phyloP scores from a whole-genome alignment of 2,329 filamentous ascomycete genomes.

The Cyphellophora attinorum region DNA sequence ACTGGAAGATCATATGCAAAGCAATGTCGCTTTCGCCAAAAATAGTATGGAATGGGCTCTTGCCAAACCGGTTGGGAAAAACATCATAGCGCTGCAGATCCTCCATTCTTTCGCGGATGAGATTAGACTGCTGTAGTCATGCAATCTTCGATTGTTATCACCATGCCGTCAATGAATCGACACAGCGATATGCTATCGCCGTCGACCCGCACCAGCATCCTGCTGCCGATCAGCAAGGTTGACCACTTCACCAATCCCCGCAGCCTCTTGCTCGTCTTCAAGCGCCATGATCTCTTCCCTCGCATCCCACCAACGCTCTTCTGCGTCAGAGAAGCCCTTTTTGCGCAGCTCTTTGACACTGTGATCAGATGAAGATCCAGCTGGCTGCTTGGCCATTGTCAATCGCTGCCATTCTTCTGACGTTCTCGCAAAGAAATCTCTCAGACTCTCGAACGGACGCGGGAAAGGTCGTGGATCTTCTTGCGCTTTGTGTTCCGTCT shows the following conservation, averaged over 20 bases:
- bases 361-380: constrained; percentile 50
- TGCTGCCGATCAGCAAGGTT: constrained; percentile 65
- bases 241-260: constrained; percentile 89
- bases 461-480: constrained; percentile 68
- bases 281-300: constrained; percentile 83
- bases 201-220: constrained; percentile 36
- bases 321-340: constrained; percentile 78
- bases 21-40: too few species aligned
- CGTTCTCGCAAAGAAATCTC: constrained; percentile 86
- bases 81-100: too few species aligned
- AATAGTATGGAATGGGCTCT: too few species aligned
- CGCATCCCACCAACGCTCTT: constrained; percentile 98
- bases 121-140: too few species aligned
- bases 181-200: too few species aligned
- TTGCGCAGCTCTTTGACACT: constrained; percentile 87
- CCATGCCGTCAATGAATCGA: too few species aligned
- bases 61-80: too few species aligned
- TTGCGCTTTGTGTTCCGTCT: constrained; percentile 30
- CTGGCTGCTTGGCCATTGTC: constrained; percentile 64
- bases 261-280: constrained; percentile 93
- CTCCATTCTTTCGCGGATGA: too few species aligned
- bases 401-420: constrained; percentile 85
- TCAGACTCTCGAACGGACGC: constrained; percentile 76
- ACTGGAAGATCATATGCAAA: too few species aligned
- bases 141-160: too few species aligned